phyloP scores from a whole-genome alignment of 163 green algal genomes.

The Scenedesmus sp. region DNA sequence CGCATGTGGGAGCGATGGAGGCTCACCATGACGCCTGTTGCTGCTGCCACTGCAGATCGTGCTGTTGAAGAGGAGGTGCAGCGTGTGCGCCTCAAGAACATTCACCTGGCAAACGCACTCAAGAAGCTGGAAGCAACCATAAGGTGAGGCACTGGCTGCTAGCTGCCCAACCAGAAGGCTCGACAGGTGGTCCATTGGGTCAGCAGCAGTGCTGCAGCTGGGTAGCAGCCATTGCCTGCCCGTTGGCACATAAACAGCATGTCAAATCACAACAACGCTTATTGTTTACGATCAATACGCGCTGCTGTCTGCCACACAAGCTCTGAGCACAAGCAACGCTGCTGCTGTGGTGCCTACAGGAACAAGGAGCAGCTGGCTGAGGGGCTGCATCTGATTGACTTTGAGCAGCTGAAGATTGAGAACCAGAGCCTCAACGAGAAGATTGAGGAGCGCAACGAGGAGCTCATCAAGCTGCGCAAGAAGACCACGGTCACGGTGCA shows the following conservation, averaged over 20 bases:
- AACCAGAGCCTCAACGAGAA: conserved; percentile 89
- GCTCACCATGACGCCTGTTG: no score
- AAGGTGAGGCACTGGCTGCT: background rate
- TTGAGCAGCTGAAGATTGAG: conserved; percentile 97
- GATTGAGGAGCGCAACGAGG: conserved; percentile 90
- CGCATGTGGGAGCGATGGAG: background rate
- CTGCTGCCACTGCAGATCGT: conserved; percentile 54
- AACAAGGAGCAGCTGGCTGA: conserved; percentile 85
- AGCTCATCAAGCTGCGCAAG: conserved; percentile 88
- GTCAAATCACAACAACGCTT: no score
- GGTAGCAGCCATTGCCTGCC: no score
- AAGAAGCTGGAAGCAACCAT: conserved; percentile 63
- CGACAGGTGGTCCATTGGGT: no score
- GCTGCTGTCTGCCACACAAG: no score
- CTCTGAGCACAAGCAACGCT: no score
- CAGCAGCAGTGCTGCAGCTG: no score
- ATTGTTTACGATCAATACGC: no score
- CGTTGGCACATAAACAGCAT: no score
- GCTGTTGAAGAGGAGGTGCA: conserved; percentile 73
- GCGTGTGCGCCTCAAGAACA: conserved; percentile 74
- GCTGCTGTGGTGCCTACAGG: no score
- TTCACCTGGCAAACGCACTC: conserved; percentile 69
- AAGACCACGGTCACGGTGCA: conserved; percentile 88
- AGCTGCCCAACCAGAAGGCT: no score
- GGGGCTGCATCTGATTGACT: conserved; percentile 93